A percentile compares a stretch with the other conserved stretches of the same genome.
phyloP scores from a whole-genome alignment of 2,329 filamentous ascomycete genomes.

The Elsinoe arachidis region DNA sequence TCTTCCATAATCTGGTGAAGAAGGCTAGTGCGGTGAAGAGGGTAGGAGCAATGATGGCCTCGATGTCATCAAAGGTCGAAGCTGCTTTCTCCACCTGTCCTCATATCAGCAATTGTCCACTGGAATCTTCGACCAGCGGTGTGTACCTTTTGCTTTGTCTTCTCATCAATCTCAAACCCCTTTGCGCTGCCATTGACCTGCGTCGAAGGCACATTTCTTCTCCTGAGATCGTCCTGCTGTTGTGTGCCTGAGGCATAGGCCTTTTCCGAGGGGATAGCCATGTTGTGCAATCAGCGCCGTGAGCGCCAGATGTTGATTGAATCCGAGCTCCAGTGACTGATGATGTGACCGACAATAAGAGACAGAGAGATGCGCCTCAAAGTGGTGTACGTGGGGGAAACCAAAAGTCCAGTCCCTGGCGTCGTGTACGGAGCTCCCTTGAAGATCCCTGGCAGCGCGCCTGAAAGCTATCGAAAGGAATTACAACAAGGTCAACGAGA shows the following conservation, averaged over 20 bases:
- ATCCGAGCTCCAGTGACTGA: neutral
- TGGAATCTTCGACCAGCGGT: neutral
- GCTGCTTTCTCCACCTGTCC: conserved; percentile 46
- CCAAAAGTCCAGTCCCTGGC: conserved; percentile 1
- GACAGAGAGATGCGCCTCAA: neutral
- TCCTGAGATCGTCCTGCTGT: conserved; percentile 37
- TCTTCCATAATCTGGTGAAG: conserved; percentile 60
- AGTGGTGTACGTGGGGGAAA: conserved; percentile 9
- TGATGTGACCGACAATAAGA: neutral
- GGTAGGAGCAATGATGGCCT: conserved; percentile 54
- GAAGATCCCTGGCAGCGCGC: neutral
- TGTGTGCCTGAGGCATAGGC: conserved; percentile 32
- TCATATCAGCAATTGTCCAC: neutral
- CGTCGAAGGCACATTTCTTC: conserved; percentile 33
- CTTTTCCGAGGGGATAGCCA: conserved; percentile 17
- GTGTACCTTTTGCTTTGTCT: conserved; percentile 41
- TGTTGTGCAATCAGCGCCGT: conserved; percentile 16
- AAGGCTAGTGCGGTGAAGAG: conserved; percentile 55
- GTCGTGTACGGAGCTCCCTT: conserved; percentile 3
- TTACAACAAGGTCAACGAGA: conserved; percentile 3
- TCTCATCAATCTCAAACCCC: conserved; percentile 31
- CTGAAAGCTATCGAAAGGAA: neutral
- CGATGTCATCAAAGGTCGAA: conserved; percentile 53
- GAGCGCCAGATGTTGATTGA: neutral
- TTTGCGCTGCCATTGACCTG: conserved; percentile 27